These are phyloP conservation scores for Elaeis guineensis DNA, from an alignment of 176 grass and related monocot genomes.

Conservation along the genomic window DNA sequence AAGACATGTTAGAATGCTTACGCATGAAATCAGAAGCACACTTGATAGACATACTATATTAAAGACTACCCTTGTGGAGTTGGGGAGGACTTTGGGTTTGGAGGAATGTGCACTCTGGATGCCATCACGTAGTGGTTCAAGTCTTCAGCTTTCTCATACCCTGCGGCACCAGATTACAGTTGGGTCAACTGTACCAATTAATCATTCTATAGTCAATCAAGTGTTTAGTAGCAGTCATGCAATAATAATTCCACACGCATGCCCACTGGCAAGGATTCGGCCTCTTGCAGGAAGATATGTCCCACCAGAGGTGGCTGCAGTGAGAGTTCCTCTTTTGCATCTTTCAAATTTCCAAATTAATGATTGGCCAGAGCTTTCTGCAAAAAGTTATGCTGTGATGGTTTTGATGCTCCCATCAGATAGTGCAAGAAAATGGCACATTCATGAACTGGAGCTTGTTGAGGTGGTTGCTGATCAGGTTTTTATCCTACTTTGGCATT, in stretches of 20 bases:
- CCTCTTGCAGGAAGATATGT: slow-evolving; percentile 36
- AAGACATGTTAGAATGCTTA: slow-evolving; percentile 67
- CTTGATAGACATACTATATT: slow-evolving; percentile 64
- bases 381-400: slow-evolving; percentile 50
- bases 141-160: slow-evolving; percentile 56
- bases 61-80: slow-evolving; percentile 58
- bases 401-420: slow-evolving; percentile 52
- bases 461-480: slow-evolving; percentile 62
- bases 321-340: slow-evolving; percentile 33
- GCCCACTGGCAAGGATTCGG: slow-evolving; percentile 49
- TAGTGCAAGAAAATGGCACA: slow-evolving; percentile 46
- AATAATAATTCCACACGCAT: slow-evolving; percentile 48
- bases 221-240: slow-evolving; percentile 53
- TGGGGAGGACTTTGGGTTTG: slow-evolving; percentile 43
- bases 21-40: slow-evolving; percentile 65
- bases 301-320: slow-evolving; percentile 41
- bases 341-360: slow-evolving; percentile 57
- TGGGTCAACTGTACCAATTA: slow-evolving; percentile 36
- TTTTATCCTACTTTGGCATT: not conserved
- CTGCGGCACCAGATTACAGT: slow-evolving; percentile 40
- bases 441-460: slow-evolving; percentile 42
- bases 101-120: slow-evolving; percentile 65
- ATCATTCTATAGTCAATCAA: slow-evolving; percentile 54
- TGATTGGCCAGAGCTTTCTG: slow-evolving; percentile 39
- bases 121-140: slow-evolving; percentile 46